These are phyloP conservation scores for Trypanosoma avium DNA, from an alignment of 208 protist genomes.

Conservation along the genomic window DNA sequence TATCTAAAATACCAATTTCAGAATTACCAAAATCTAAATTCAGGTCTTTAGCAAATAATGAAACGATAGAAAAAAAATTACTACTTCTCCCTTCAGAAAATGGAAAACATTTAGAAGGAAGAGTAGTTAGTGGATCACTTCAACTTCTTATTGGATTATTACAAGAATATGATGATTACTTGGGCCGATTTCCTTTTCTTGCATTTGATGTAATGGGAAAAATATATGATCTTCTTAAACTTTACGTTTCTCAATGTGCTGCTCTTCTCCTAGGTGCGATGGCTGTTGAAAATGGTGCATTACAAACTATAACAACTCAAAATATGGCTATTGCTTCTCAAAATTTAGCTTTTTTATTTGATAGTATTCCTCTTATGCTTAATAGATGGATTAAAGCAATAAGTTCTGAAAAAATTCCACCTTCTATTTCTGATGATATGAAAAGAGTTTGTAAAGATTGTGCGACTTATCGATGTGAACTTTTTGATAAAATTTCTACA, in stretches of 20 bases:
- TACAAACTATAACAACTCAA: conserved; percentile 80
- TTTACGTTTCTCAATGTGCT: conserved; percentile 73
- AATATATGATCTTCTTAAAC: conserved; percentile 76
- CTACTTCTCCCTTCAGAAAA: conserved; percentile 30
- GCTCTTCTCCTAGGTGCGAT: conserved; percentile 78
- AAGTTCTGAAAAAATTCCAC: conserved; percentile 25
- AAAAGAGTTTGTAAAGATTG: conserved; percentile 51
- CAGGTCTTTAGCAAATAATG: conserved; percentile 25
- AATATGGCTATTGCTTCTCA: conserved; percentile 88
- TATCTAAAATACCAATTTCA: background rate
- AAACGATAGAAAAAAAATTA: conserved; percentile 24
- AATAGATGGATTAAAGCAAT: conserved; percentile 29
- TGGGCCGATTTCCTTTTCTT: conserved; percentile 78
- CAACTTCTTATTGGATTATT: conserved; percentile 78
- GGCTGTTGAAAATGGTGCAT: conserved; percentile 72
- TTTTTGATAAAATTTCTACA: conserved; percentile 63
- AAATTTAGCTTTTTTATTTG: conserved; percentile 66
- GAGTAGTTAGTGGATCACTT: conserved; percentile 67
- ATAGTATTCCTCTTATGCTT: conserved; percentile 68
- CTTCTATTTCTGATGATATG: conserved; percentile 67
- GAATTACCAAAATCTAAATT: too few species aligned
- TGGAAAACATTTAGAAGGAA: conserved; percentile 41
- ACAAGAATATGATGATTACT: conserved; percentile 68
- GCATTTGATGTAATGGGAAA: conserved; percentile 74
- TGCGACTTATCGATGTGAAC: conserved; percentile 58